phyloP scores from a whole-genome alignment of 257 asterid genomes.

The Solanum tarapatanum region DNA sequence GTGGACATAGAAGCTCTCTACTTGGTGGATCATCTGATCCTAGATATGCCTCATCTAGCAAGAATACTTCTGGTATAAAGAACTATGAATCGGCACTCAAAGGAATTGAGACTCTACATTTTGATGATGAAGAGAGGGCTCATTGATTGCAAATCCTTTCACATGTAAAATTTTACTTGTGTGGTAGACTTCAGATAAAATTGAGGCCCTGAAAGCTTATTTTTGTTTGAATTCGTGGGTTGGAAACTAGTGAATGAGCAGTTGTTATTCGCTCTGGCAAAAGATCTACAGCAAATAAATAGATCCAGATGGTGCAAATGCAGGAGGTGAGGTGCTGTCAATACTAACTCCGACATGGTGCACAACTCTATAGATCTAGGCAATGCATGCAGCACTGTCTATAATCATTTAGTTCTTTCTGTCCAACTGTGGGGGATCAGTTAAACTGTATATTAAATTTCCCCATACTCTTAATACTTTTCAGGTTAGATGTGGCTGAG shows the following conservation, averaged over 20 bases:
- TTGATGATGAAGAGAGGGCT: conserved; percentile 52
- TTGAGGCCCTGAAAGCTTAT: background rate
- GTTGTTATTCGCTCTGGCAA: conserved; percentile 8
- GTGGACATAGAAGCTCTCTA: conserved; percentile 53
- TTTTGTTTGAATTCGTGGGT: conserved; percentile 5
- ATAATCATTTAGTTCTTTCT: background rate
- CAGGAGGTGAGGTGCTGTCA: conserved; percentile 8
- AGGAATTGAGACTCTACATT: conserved; percentile 59
- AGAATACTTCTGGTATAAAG: conserved; percentile 33
- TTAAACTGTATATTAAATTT: background rate
- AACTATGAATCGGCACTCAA: conserved; percentile 54
- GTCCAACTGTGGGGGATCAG: background rate
- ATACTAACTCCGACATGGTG: background rate
- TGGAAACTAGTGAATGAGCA: conserved; percentile 10
- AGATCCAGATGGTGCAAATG: conserved; percentile 12
- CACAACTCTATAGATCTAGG: background rate
- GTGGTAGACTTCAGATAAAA: conserved; percentile 13
- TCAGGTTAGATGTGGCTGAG: background rate
- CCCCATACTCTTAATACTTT: background rate
- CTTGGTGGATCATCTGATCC: conserved; percentile 61
- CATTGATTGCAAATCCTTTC: conserved; percentile 10
- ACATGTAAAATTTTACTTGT: conserved; percentile 24
- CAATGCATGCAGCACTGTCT: background rate
- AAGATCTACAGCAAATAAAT: conserved; percentile 14
- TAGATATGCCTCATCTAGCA: conserved; percentile 47